Base-by-base conservation (phyloP, 805 yeast species). In the Wickerhamomyces rabaulensis region DNA sequence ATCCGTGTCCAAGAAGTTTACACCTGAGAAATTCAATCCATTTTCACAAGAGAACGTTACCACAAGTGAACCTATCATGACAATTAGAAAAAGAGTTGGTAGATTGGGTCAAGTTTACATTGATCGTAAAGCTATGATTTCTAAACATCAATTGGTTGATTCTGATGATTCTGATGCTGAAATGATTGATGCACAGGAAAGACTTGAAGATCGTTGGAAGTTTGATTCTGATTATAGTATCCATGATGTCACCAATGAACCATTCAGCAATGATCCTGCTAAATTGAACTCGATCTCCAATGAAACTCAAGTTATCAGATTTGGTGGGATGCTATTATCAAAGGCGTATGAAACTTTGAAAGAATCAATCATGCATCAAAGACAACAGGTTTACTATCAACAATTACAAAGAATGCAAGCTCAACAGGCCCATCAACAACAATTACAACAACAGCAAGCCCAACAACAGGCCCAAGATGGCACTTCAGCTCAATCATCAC, bases 261-360 rank as follows among this genome's bases (percentile, higher is more conserved):
- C 84, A 31, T 72, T 87, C 46, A 74, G 82, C 49, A 75, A 78
- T 49, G 96, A 89, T 63, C 97, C 97, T 0, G 82, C 96, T 0
- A 75, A 78, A 46, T 73, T 91, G 56, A 91, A 91, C 60, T 84
- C 85, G 52, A 88, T 91, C 38, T 79, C 89, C 13, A 84, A 84
- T 45, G 92, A 83, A 43, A 90, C 97, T 1, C 97, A 91, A 65
- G 82, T 87, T 1, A 87, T 92, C 26, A 73, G 97, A 49, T 91
- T 91, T 66, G 96, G 97, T 9, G 80, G 95, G 7, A 90, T 90
- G 97, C 67, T 92, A 27, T 71, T 90, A 38, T 80, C 94, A 4
- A 92, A 91, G 64, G 83, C 97, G 0, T 87, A 87, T 60, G 97
- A 90, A 45, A 76, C 82, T 43, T 69, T 83, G 52, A 71, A 88